Percentiles rank a stretch among this genome's conserved stretches.
Evolutionary conservation across 176 grass and related monocot genomes (phyloP).

Genomic region (Saccharum spontaneum): DNA sequence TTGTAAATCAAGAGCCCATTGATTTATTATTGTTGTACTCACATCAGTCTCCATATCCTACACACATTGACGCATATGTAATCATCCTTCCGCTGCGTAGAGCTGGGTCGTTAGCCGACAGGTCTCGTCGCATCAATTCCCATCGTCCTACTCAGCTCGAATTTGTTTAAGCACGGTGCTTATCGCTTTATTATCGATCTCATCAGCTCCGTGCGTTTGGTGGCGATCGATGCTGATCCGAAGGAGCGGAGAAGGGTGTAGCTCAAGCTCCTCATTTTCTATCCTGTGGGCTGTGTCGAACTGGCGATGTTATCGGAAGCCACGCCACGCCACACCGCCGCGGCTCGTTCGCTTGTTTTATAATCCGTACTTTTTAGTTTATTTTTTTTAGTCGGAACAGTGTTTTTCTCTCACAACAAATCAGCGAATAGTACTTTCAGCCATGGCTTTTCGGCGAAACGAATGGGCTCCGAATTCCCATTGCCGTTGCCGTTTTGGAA

Average conservation of each 20-base stretch:
- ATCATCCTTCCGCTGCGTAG: neutral
- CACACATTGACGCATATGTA: neutral
- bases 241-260: conserved; percentile 31
- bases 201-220: conserved; percentile 25
- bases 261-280: neutral
- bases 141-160: conserved; percentile 15
- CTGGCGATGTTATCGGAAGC: conserved; percentile 17
- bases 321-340: neutral
- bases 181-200: neutral
- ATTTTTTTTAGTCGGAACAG: no score
- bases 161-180: conserved; percentile 34
- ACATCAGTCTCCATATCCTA: conserved; percentile 5
- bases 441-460: no score
- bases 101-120: conserved; percentile 30
- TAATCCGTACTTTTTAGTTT: no score
- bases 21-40: neutral
- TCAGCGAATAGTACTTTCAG: no score
- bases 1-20: neutral
- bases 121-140: conserved; percentile 13
- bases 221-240: conserved; percentile 39
- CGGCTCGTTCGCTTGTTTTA: no score
- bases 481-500: conserved; percentile 7
- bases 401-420: no score
- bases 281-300: neutral
- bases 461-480: neutral